Percentiles rank a stretch among this genome's conserved stretches.
Conservation (phyloP, 441 rosid genomes). For the Gossypium trilobum region DNA sequence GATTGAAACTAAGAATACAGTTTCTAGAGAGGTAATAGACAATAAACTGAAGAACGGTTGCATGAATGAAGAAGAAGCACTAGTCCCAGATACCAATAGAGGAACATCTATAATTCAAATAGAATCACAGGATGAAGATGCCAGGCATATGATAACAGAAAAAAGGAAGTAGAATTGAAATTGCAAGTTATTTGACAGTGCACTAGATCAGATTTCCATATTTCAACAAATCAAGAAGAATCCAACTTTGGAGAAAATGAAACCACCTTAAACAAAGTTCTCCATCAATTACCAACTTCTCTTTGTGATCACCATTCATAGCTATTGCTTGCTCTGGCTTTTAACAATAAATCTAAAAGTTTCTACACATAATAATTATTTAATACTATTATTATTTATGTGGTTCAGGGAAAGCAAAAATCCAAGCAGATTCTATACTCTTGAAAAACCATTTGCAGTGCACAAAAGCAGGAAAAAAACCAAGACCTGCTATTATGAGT, state of each 20-base stretch:
- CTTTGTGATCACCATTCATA: not conserved
- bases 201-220: not conserved
- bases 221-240: slow-evolving; percentile 1
- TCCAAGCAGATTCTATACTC: not conserved
- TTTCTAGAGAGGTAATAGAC: not conserved
- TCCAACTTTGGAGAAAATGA: not conserved
- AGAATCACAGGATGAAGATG: not conserved
- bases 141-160: not conserved
- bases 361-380: not conserved
- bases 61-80: not conserved
- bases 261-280: not conserved
- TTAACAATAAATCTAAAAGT: too few species aligned
- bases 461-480: not conserved
- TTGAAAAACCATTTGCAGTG: not conserved
- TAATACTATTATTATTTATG: not conserved
- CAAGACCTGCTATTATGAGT: not conserved
- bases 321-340: too few species aligned
- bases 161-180: not conserved
- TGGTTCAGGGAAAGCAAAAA: slow-evolving; percentile 1
- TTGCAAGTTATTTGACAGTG: not conserved
- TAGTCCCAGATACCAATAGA: not conserved
- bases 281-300: not conserved
- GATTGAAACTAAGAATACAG: slow-evolving; percentile 1
- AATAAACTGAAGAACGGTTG: not conserved
- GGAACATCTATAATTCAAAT: not conserved